Conservation (phyloP, 2,329 filamentous ascomycete genomes). For the Pseudogymnoascus destructans region DNA sequence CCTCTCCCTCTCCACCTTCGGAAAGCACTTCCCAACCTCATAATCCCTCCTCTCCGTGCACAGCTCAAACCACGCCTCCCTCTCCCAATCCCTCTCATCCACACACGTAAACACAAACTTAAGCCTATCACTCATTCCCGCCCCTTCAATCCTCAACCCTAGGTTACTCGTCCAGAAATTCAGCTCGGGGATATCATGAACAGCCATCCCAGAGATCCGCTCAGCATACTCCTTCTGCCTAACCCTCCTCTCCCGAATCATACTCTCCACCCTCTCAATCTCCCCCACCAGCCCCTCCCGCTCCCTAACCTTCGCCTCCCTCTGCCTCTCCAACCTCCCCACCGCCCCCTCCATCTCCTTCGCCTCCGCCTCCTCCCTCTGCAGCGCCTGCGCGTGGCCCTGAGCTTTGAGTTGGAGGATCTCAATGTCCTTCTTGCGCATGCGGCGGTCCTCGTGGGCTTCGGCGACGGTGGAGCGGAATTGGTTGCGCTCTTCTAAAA, state of each 20-base stretch:
- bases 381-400: constrained; percentile 59
- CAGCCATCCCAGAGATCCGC: constrained; percentile 68
- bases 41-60: constrained; percentile 73
- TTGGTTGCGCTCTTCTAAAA: constrained; percentile 85
- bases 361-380: constrained; percentile 64
- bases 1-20: constrained; percentile 67
- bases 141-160: constrained; percentile 79
- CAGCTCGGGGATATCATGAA: constrained; percentile 84
- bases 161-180: constrained; percentile 93
- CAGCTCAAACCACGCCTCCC: constrained; percentile 88
- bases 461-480: constrained; percentile 86
- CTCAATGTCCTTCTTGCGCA: constrained; percentile 78
- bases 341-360: constrained; percentile 59
- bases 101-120: constrained; percentile 85
- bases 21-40: constrained; percentile 66
- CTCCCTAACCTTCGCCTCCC: constrained; percentile 44
- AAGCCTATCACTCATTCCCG: constrained; percentile 68
- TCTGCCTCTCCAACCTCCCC: constrained; percentile 42
- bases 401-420: constrained; percentile 60
- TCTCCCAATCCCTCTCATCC: constrained; percentile 74
- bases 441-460: constrained; percentile 72
- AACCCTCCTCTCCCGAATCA: constrained; percentile 57
- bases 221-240: constrained; percentile 59
- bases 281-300: constrained; percentile 46
- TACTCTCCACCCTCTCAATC: constrained; percentile 53